Conservation (phyloP, 169 alveolate genomes). For the Amoebophrya sp. region DNA sequence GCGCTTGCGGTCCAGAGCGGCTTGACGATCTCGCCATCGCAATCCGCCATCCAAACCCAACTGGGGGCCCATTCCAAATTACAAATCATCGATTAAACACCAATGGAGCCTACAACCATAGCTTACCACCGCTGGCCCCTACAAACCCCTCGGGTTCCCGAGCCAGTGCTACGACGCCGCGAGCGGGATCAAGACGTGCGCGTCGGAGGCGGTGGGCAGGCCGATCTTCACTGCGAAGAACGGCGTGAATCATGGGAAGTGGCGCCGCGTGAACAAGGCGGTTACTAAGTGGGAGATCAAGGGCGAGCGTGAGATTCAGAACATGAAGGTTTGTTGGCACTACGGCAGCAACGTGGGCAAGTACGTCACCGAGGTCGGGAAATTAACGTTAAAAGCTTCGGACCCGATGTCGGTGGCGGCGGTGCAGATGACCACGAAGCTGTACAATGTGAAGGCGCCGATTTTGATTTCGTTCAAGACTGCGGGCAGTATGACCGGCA, state of each 20-base stretch:
- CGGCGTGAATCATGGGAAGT: background rate
- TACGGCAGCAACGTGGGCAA: slow-evolving; percentile 19
- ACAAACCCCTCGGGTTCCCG: background rate
- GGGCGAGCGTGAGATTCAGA: background rate
- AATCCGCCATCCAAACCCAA: no score
- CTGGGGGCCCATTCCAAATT: no score
- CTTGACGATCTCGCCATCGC: no score
- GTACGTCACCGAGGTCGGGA: slow-evolving; percentile 18
- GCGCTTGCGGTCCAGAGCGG: no score
- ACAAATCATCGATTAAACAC: no score
- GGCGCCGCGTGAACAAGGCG: background rate
- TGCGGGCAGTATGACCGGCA: background rate
- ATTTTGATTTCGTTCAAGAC: slow-evolving; percentile 9
- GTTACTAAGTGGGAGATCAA: slow-evolving; percentile 4
- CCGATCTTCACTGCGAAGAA: background rate
- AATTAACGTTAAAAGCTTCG: background rate
- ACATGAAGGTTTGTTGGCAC: slow-evolving; percentile 18
- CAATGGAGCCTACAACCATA: no score
- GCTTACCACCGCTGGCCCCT: no score
- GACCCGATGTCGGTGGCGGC: slow-evolving; percentile 10
- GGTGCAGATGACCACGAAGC: slow-evolving; percentile 13
- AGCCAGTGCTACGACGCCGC: background rate
- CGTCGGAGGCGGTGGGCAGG: background rate
- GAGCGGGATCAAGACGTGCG: no score
- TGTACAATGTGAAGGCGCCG: background rate